These are phyloP conservation scores for Penicillium simplicissimum DNA, from an alignment of 495 filamentous ascomycete genomes.

Conservation along the genomic window DNA sequence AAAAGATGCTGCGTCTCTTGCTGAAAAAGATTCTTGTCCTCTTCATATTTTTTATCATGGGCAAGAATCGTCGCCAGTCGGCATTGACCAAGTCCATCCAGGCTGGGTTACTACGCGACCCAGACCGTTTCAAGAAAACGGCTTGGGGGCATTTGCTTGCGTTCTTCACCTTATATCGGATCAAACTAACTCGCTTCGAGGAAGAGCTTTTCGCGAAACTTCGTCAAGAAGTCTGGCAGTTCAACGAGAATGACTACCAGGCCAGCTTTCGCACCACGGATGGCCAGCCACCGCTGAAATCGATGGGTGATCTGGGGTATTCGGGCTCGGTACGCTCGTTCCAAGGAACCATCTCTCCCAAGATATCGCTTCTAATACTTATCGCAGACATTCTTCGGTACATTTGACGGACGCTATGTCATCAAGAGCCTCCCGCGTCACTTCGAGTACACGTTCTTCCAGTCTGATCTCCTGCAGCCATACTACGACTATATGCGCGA, in stretches of 20 bases:
- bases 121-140: conserved; percentile 29
- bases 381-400: conserved; percentile 64
- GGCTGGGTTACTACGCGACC: conserved; percentile 34
- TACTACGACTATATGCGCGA: conserved; percentile 61
- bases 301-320: conserved; percentile 60
- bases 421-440: conserved; percentile 67
- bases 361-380: not conserved
- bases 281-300: conserved; percentile 35
- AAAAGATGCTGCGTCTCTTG: not conserved
- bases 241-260: conserved; percentile 55
- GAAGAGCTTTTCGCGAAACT: conserved; percentile 30
- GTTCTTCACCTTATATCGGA: conserved; percentile 39
- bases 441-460: conserved; percentile 70
- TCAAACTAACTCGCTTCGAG: conserved; percentile 38
- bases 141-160: conserved; percentile 31
- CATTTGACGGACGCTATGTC: conserved; percentile 58
- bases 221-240: conserved; percentile 47
- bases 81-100: conserved; percentile 40
- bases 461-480: conserved; percentile 57
- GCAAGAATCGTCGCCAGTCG: conserved; percentile 28
- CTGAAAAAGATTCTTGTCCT: not conserved
- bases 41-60: conserved; percentile 23
- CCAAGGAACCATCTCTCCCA: not conserved
- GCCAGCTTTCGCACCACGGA: conserved; percentile 49
- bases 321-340: conserved; percentile 53